Base-by-base conservation (phyloP, 2,329 filamentous ascomycete genomes). In the Neurospora sp. region DNA sequence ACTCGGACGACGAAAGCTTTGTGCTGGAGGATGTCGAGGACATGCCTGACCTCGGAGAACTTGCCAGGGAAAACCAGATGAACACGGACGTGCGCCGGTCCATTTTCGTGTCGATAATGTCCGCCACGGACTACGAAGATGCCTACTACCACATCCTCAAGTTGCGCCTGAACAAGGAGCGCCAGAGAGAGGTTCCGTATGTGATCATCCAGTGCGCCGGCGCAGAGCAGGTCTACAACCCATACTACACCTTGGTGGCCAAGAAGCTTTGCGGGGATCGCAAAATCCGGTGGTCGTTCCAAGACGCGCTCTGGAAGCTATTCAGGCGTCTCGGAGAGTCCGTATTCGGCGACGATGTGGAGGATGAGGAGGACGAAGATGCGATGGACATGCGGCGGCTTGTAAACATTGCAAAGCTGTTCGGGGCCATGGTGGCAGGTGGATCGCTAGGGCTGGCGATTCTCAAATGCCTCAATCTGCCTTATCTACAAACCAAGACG, bases 41-140 rank as follows among this genome's bases (percentile, higher is more conserved):
- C n/a, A 78, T 85, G n/a, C 86, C 91, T 1, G 91, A 97, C 75
- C 87, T 94, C 10, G 82, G 84, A 19, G 86, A 89, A 71, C 87
- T 96, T n/a, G 93, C 93, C 15, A 87, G 88, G 70, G 87, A 91
- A 66, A 91, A 96, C 73, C 90, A 93, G 23, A 93, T 97, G 87
- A 96, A 93, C 78, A 97, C 93, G 0, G 89, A 93, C 70, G 86
- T 96, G 23, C 90, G 94, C 66, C 89, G 93, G 68, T 92, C 93
- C n/a, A 97, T 99, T 71, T 99, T 99, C 79, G 87, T 96, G 40
- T 90, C 93, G 4, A 89, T 99, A 71, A 91, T 97, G 84, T 94
- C 92, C 11, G 92, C 93, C 0, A 87, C 87, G 10, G 93, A 97
- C 77, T 93, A 87, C 78, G 90, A 93, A 74, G 93, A 98, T 76